Percentiles rank a stretch among this genome's conserved stretches.
Conservation (phyloP, 495 filamentous ascomycete species). For the Penicillium mononematosum region DNA sequence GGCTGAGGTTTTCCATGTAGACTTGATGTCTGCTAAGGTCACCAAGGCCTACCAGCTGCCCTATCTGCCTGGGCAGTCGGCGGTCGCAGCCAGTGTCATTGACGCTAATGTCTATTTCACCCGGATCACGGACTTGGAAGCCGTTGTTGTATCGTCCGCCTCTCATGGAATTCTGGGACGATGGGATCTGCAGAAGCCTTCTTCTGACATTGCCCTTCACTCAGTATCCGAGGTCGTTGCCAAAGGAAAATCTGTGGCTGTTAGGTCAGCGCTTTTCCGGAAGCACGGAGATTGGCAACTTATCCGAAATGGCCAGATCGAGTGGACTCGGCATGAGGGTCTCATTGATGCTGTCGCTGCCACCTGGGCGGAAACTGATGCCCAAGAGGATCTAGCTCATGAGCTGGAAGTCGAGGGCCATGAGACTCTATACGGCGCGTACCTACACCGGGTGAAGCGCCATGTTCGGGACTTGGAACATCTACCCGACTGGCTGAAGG, state of each 20-base stretch:
- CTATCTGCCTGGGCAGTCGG: constrained; percentile 62
- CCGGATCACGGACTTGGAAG: constrained; percentile 68
- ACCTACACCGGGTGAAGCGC: constrained; percentile 80
- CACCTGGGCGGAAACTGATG: constrained; percentile 69
- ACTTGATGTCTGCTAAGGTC: constrained; percentile 62
- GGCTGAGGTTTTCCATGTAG: constrained; percentile 83
- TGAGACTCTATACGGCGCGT: constrained; percentile 72
- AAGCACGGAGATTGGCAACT: constrained; percentile 78
- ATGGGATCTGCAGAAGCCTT: constrained; percentile 57
- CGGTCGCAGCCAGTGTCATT: constrained; percentile 73
- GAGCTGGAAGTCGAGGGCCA: constrained; percentile 85
- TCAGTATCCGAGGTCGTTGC: constrained; percentile 81
- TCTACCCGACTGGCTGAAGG: constrained; percentile 70
- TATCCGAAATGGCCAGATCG: constrained; percentile 73
- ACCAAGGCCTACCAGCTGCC: constrained; percentile 76
- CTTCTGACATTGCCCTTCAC: constrained; percentile 51
- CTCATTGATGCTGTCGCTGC: constrained; percentile 74
- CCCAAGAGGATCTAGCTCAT: constrained; percentile 68
- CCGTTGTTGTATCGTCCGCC: constrained; percentile 69
- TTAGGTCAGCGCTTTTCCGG: constrained; percentile 70
- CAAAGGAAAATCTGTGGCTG: constrained; percentile 63
- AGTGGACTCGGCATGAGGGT: constrained; percentile 81
- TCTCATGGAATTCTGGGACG: constrained; percentile 73
- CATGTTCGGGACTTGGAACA: constrained; percentile 76
- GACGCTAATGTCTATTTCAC: constrained; percentile 87